Conservation (phyloP, 2,329 filamentous ascomycete species). For the Zasmidium citrigriseum region DNA sequence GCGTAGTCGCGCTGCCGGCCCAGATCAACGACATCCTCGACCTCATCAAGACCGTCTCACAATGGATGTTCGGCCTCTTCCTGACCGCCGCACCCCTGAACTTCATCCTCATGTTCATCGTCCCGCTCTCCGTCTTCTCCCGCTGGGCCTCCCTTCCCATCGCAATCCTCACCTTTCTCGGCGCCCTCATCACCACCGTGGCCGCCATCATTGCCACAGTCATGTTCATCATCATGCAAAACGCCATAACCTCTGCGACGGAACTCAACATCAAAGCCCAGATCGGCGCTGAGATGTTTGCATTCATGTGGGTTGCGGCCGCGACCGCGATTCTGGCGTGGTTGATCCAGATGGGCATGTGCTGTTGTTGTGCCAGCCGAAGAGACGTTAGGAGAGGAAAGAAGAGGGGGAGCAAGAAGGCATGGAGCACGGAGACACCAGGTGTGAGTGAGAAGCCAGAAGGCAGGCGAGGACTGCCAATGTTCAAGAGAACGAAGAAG, state of each 20-base stretch:
- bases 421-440: conserved; percentile 18
- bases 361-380: conserved; percentile 70
- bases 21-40: conserved; percentile 72
- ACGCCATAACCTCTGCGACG: conserved; percentile 68
- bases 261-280: conserved; percentile 69
- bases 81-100: conserved; percentile 69
- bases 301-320: conserved; percentile 84
- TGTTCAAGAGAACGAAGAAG: conserved; percentile 18
- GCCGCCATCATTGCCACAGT: conserved; percentile 76
- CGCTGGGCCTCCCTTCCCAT: conserved; percentile 65
- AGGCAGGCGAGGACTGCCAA: conserved; percentile 13
- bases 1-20: conserved; percentile 69
- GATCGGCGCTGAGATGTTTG: conserved; percentile 70
- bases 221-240: conserved; percentile 79
- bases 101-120: conserved; percentile 69
- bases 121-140: conserved; percentile 55
- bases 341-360: conserved; percentile 70
- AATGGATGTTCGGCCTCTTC: conserved; percentile 90
- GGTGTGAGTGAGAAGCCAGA: conserved; percentile 17
- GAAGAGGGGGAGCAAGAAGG: conserved; percentile 42
- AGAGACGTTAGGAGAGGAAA: conserved; percentile 54
- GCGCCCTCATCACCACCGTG: conserved; percentile 66
- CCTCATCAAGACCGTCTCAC: conserved; percentile 72
- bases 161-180: conserved; percentile 66
- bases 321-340: conserved; percentile 69